Base-by-base conservation (phyloP, 2,329 filamentous ascomycete species). In the Exophiala alcalophila region DNA sequence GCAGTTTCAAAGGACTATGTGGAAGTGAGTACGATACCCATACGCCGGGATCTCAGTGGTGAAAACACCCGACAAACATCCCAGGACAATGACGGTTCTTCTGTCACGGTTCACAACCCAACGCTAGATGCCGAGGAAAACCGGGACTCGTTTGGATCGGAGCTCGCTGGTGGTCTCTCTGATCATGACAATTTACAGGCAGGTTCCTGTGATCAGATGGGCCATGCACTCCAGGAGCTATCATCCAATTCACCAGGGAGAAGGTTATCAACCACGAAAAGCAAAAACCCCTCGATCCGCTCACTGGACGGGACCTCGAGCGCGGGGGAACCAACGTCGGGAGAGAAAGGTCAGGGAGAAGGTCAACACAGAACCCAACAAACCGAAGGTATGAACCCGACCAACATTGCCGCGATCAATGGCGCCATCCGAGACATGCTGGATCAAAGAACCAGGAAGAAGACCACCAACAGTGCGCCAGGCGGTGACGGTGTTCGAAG, bases 391-490 rank as follows among this genome's bases (percentile, higher is more conserved):
- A n/a, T n/a, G n/a, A n/a, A n/a, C n/a, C 11, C 45, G 25, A 38
- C 29, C n/a, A 38, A 37, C 36, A 41, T 50, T 14, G 40, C 25
- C 16, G 44, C 57, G 54, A 41, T 67, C 19, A 65, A 65, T 44
- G 56, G 59, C 5, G 66, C 67, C 8, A 57, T 71, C 27, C 65
- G 57, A 44, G 65, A 65, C 8, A 57, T 71, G 15, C 57, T 71
- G 9, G 63, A 65, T 40, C 60, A 66, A 52, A 65, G 65, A 31
- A 61, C 64, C 25, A 52, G 19, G 37, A 50, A 20, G 53, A 56
- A 37, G 50, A 44, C 21, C 48, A 47, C 19, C 47, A 54, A 19
- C 44, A 59, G 19, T 49, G 46, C 9, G 40, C 25, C 14, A 54
- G 56, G 16, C 50, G 35, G 57, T 20, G 53, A 40, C 15, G 11